Conservation (phyloP, 78 protist species). For the Emiliania huxleyi region DNA sequence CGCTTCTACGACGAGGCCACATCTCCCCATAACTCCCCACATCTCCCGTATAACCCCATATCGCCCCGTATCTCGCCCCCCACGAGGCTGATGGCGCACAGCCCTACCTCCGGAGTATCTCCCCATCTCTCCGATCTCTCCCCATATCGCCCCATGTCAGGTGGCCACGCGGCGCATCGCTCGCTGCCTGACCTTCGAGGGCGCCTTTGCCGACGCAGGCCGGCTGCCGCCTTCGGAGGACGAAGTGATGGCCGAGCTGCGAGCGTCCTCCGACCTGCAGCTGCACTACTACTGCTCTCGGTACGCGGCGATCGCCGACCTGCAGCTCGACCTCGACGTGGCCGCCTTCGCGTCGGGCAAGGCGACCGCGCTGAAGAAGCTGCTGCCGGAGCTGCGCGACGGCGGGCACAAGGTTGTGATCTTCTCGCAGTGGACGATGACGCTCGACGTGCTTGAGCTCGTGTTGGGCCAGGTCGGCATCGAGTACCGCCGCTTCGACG, state of each 20-base stretch:
- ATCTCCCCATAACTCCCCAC: not conserved
- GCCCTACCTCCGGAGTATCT: too few species aligned
- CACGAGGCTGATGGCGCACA: too few species aligned
- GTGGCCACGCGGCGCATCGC: too few species aligned
- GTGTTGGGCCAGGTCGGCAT: slow-evolving; percentile 74
- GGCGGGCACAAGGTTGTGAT: not conserved
- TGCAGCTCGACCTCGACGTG: not conserved
- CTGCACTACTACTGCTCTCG: not conserved
- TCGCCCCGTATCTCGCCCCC: too few species aligned
- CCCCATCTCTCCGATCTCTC: too few species aligned
- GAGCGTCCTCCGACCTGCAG: not conserved
- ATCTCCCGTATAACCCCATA: too few species aligned
- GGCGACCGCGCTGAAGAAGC: slow-evolving; percentile 63
- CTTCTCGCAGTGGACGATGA: not conserved
- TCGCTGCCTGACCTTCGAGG: too few species aligned
- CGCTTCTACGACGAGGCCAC: not conserved
- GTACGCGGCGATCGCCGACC: not conserved
- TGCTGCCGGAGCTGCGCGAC: slow-evolving; percentile 58
- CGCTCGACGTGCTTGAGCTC: slow-evolving; percentile 89
- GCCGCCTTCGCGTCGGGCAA: slow-evolving; percentile 66
- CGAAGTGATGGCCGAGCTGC: not conserved
- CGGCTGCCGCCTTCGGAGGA: too few species aligned
- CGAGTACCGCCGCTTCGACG: slow-evolving; percentile 89
- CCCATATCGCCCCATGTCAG: too few species aligned
- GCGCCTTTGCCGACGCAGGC: not conserved